Base-by-base conservation (phyloP, 306 rosid genomes). In the Malus fusca region DNA sequence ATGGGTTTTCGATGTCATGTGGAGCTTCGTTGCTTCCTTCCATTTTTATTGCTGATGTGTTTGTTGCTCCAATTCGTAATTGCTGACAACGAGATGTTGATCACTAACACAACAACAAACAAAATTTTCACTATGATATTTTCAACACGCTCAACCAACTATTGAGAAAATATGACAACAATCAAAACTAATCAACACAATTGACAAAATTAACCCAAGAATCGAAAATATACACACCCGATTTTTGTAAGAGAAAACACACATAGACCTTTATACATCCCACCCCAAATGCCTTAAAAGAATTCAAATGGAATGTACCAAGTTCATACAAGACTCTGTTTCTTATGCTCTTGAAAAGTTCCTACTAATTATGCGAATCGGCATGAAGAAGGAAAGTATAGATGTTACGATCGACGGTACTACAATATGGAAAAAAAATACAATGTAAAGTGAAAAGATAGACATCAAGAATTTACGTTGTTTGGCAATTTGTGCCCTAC, bases 1-100 rank as follows among this genome's bases (percentile, higher is more conserved):
- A n/a, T 13, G 70, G 83, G n/a, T 80, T 74, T 74, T 80, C 79
- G 5, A 74, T 74, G 72, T 80, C 79, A n/a, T 31, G 48, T 71
- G 75, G 75, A 51, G 12, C 64, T 71, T 52, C 19, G 15, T 71
- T 53, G 30, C 64, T 71, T 30, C 42, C 44, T 71, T 19, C 31
- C 75, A 71, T 71, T 30, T 42, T 42, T 42, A 10, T 10, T 42
- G 44, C 12, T 9, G 44, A 42, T 8, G 12, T 9, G 12, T 23
- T 18, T 23, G n/a, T 31, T 30, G 19, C 28, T 18, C 44, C 5
- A 12, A 26, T 19, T 51, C 21, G 44, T 7, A 56, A 70, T 9
- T 28, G 28, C 18, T 51, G 46, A 2, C 3, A 21, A 11, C 31
- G 43, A 21, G 10, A 5, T 18, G 74, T 48, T 28, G 60, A 25